Percentiles rank a stretch among this genome's conserved stretches.
Conservation (phyloP, 371 early-diverging fungal species). For the Mortierella sp. region DNA sequence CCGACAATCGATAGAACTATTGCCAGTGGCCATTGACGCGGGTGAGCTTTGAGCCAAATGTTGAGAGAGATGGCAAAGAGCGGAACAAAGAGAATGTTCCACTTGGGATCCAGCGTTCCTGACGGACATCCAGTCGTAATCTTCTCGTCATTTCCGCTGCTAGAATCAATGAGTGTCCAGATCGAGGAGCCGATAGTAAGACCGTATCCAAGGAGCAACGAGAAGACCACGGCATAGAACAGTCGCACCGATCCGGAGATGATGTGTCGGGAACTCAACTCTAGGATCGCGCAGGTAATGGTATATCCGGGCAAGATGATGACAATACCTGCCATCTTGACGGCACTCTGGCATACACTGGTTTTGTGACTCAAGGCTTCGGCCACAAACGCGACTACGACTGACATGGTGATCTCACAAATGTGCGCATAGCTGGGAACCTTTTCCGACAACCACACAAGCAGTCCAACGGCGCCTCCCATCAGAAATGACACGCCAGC, state of each 20-base stretch:
- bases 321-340: constrained; percentile 71
- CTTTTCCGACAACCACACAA: constrained; percentile 70
- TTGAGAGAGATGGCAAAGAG: constrained; percentile 53
- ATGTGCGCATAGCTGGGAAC: constrained; percentile 71
- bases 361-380: constrained; percentile 55
- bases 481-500: constrained; percentile 68
- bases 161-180: constrained; percentile 56
- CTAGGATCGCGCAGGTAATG: constrained; percentile 80
- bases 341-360: constrained; percentile 65
- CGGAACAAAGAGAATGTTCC: constrained; percentile 52
- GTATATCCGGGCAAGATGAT: constrained; percentile 78
- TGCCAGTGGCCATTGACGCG: constrained; percentile 53
- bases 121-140: constrained; percentile 23
- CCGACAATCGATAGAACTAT: constrained; percentile 43
- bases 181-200: constrained; percentile 73
- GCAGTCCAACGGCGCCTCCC: constrained; percentile 65
- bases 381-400: constrained; percentile 69
- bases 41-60: constrained; percentile 55
- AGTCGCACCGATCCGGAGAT: constrained; percentile 84
- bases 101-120: constrained; percentile 24
- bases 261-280: constrained; percentile 83
- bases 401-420: constrained; percentile 70
- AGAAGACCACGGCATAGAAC: constrained; percentile 81
- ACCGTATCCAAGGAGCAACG: constrained; percentile 80
- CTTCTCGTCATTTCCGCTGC: constrained; percentile 21